Conservation (phyloP, 495 filamentous ascomycete genomes). For the Beverwykella pulmonaria region DNA sequence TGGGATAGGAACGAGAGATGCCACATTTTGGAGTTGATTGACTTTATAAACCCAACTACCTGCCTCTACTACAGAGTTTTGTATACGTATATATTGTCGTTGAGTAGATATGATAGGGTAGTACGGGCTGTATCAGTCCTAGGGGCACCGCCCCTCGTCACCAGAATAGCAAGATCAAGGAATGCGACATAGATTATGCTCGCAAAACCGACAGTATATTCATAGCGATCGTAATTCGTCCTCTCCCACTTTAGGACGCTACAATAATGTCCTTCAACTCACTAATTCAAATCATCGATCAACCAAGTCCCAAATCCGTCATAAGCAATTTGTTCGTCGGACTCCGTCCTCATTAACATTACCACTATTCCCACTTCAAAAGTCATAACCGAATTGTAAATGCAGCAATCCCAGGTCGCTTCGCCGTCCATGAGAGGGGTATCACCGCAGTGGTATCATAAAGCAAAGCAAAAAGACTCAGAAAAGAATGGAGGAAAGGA, state of each 20-base stretch:
- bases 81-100: too few species aligned
- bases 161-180: too few species aligned
- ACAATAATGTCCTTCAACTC: too few species aligned
- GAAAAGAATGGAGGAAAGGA: slow-evolving; percentile 15
- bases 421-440: slow-evolving; percentile 27
- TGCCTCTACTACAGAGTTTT: too few species aligned
- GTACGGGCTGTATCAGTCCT: too few species aligned
- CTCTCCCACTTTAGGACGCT: too few species aligned
- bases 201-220: not conserved
- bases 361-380: not conserved
- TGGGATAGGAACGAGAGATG: not conserved
- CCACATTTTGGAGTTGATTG: too few species aligned
- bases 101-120: too few species aligned
- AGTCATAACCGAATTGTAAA: slow-evolving; percentile 5
- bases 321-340: not conserved
- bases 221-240: not conserved
- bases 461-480: slow-evolving; percentile 9
- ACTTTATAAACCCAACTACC: too few species aligned
- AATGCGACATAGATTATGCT: not conserved
- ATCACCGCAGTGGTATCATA: slow-evolving; percentile 31
- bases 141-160: too few species aligned
- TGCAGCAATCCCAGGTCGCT: slow-evolving; percentile 28
- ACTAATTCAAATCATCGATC: not conserved
- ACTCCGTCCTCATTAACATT: slow-evolving; percentile 8
- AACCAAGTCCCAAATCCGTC: not conserved